These are phyloP conservation scores for Aspergillus affinis DNA, from an alignment of 495 filamentous ascomycete species.

Conservation along the genomic window DNA sequence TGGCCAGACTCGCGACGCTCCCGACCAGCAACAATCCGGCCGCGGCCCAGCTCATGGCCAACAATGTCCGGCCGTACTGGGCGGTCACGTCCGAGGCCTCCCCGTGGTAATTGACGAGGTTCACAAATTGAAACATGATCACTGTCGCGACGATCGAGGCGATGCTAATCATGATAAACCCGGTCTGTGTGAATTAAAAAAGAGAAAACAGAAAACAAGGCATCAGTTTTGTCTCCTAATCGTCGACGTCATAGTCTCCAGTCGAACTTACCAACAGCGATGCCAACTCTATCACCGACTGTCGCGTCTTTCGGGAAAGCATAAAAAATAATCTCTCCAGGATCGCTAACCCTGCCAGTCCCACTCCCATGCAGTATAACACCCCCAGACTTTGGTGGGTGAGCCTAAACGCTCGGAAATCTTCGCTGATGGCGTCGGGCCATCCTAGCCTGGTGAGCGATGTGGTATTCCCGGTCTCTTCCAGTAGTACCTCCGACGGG, in stretches of 20 bases:
- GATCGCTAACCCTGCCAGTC: slow-evolving; percentile 55
- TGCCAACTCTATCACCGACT: slow-evolving; percentile 28
- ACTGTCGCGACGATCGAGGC: slow-evolving; percentile 65
- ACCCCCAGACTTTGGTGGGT: slow-evolving; percentile 58
- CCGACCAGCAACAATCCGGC: slow-evolving; percentile 50
- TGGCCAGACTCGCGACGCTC: slow-evolving; percentile 26
- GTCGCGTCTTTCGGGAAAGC: slow-evolving; percentile 14
- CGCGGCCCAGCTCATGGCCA: slow-evolving; percentile 61
- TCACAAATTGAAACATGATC: slow-evolving; percentile 54
- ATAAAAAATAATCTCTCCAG: slow-evolving; percentile 32
- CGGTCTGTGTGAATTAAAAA: slow-evolving; percentile 30
- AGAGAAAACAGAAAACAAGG: background rate
- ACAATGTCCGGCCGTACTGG: slow-evolving; percentile 52
- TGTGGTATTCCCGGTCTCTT: slow-evolving; percentile 52
- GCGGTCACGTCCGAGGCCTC: slow-evolving; percentile 54
- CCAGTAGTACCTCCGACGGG: slow-evolving; percentile 53
- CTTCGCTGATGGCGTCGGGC: slow-evolving; percentile 60
- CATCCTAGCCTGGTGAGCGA: slow-evolving; percentile 58
- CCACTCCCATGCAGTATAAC: slow-evolving; percentile 64
- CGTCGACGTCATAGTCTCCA: background rate
- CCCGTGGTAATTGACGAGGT: slow-evolving; percentile 59
- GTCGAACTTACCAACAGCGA: slow-evolving; percentile 33
- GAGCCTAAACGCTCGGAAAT: slow-evolving; percentile 50
- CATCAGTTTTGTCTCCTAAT: background rate
- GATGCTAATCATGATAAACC: slow-evolving; percentile 51